Base-by-base conservation (phyloP, 768 basidiomycete species). In the Rhodocollybia butyracea region DNA sequence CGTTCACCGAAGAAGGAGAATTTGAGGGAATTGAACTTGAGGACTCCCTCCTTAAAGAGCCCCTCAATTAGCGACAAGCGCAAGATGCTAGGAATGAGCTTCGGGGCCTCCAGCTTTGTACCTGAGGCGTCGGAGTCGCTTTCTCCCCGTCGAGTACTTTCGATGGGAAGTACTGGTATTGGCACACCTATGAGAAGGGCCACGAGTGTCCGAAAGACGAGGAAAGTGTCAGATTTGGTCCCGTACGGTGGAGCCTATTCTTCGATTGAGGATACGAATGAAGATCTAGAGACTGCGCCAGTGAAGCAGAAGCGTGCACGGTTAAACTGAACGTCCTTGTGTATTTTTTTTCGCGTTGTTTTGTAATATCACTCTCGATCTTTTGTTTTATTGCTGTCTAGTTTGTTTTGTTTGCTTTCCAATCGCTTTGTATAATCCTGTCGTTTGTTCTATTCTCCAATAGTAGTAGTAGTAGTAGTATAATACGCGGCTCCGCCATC, bases 41-140 rank as follows among this genome's bases (percentile, higher is more conserved):
- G n/a, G n/a, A n/a, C n/a, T n/a, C n/a, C n/a, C n/a, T n/a, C n/a
- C n/a, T 27, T 48, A 19, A 31, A 19, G 15, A 38, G 48, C 38
- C 48, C 48, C 10, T 36, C 48, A 19, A 34, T 50, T 17, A 11
- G 21, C 21, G 48, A 50, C 26, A 50, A 50, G 26, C 48, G 48
- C n/a, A 50, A 50, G 34, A 50, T 50, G 32, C 22, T 50, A 22
- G 48, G 48, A 22, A 50, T 50, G 48, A 50, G 48, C 15, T 34
- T 50, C 22, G 13, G 19, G n/a, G 39, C 39, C 6, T 17, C 39
- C 15, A 19, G 21, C 17, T 40, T 40, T 24, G 32, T 17, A 8
- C 24, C 15, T 46, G 45, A 29, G 1, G 24, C 19, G 10, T 6
- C 27, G 22, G 48, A 50, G n/a, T 24, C 34, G 2, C 17, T 38